Evolutionary conservation across 768 basidiomycete species (phyloP).

Genomic region (Boletellus sp.): DNA sequence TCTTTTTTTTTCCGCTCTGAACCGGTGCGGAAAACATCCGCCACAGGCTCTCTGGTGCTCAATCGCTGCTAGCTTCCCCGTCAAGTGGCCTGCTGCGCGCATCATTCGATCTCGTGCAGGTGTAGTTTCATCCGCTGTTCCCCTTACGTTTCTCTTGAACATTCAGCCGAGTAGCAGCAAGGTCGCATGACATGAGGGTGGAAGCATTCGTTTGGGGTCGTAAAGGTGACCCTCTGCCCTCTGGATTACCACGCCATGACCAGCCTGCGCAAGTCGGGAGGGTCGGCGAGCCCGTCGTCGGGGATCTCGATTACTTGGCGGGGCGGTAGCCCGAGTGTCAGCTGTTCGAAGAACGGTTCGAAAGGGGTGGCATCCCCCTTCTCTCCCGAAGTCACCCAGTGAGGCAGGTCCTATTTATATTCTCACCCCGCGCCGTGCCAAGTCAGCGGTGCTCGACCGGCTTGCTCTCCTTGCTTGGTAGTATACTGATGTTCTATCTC

Average conservation of each 20-base stretch:
- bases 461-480: no score
- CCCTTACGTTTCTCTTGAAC: background rate
- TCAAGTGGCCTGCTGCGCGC: background rate
- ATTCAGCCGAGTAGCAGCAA: background rate
- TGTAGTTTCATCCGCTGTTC: background rate
- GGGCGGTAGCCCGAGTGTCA: no score
- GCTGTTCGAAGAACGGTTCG: no score
- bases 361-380: no score
- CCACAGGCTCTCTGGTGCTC: background rate
- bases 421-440: no score
- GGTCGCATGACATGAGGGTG: background rate
- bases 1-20: slow-evolving; percentile 5
- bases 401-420: no score
- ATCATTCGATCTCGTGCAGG: background rate
- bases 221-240: background rate
- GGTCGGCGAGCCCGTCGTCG: no score
- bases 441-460: no score
- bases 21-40: slow-evolving; percentile 7
- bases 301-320: no score
- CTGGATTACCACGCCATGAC: background rate
- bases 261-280: no score
- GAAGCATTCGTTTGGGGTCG: background rate
- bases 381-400: no score
- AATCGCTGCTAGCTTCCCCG: slow-evolving; percentile 3
- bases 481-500: no score